Conservation (phyloP, 768 basidiomycete species). For the Suillus discolor region DNA sequence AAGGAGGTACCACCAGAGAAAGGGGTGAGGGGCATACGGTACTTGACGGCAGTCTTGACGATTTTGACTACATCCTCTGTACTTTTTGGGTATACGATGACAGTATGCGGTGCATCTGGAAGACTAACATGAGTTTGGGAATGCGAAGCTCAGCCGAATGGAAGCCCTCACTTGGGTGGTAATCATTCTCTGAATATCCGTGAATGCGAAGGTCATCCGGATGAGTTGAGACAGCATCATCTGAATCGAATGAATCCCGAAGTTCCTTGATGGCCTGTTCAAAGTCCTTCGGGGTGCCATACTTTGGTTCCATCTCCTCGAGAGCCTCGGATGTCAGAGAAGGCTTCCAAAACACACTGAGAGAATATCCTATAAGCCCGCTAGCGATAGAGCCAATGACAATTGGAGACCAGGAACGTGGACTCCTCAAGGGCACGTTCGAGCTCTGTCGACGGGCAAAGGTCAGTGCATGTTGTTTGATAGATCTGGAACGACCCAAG, state of each 20-base stretch:
- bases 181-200: constrained; percentile 55
- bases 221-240: constrained; percentile 50
- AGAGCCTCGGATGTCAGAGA: constrained; percentile 4
- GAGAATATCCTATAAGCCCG: constrained; percentile 22
- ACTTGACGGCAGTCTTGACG: constrained; percentile 74
- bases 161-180: constrained; percentile 47
- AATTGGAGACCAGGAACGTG: constrained; percentile 2
- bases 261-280: constrained; percentile 54
- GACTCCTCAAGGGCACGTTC: not conserved
- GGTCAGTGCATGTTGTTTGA: constrained; percentile 1
- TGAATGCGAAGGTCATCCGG: constrained; percentile 52
- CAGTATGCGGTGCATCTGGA: constrained; percentile 50
- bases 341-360: constrained; percentile 21
- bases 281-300: constrained; percentile 58
- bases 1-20: constrained; percentile 83
- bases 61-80: constrained; percentile 85
- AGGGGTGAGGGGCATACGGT: constrained; percentile 74
- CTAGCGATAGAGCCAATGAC: constrained; percentile 10
- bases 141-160: not conserved
- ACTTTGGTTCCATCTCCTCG: constrained; percentile 31
- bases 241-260: constrained; percentile 35
- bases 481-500: constrained; percentile 1
- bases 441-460: constrained; percentile 3
- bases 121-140: constrained; percentile 7
- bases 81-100: constrained; percentile 62